phyloP scores from a whole-genome alignment of 1,284 basidiomycete species.

The Rhodotorula sp. region DNA sequence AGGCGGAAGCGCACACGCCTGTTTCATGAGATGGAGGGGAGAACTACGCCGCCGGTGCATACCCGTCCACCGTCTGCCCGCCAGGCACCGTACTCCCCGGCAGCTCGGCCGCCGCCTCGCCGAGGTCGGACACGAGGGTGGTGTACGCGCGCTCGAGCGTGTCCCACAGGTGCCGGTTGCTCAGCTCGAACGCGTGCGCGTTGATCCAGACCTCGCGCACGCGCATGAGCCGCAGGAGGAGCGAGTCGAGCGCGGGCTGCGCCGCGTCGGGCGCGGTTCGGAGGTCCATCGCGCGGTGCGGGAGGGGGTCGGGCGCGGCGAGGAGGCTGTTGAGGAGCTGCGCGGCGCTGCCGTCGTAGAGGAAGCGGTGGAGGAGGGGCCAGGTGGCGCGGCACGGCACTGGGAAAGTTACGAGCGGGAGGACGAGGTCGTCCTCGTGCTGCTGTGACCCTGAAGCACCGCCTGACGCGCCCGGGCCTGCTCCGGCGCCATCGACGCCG shows the following conservation, averaged over 20 bases:
- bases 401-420: background rate
- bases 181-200: background rate
- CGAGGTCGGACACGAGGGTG: background rate
- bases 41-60: too few species aligned
- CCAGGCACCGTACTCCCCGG: background rate
- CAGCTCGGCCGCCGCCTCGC: background rate
- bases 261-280: background rate
- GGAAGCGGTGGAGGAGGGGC: background rate
- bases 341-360: background rate
- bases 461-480: background rate
- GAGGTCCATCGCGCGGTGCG: background rate
- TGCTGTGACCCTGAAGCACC: background rate
- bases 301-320: background rate
- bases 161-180: background rate
- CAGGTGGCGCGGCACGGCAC: background rate
- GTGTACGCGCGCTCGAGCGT: constrained; percentile 2
- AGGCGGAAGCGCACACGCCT: too few species aligned
- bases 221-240: background rate
- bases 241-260: background rate
- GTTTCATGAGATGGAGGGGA: too few species aligned
- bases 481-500: background rate
- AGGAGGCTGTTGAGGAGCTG: background rate
- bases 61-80: background rate
- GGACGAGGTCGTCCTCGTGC: background rate
- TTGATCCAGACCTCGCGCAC: background rate